Evolutionary conservation across 106 monocot species (phyloP).

Genomic region (Agapanthus africanus): DNA sequence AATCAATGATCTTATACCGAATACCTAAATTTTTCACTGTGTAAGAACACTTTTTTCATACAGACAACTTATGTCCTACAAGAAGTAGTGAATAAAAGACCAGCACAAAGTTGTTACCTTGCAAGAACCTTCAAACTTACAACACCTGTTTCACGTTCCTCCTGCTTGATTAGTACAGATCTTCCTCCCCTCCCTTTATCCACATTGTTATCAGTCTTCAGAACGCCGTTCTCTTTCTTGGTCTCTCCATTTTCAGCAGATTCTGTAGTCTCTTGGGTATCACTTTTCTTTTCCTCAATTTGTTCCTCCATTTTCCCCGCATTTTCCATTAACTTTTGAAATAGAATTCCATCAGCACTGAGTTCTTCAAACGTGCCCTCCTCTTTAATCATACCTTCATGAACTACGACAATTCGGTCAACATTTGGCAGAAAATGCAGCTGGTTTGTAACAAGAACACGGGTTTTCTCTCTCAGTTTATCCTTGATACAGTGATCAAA

Average conservation of each 20-base stretch:
- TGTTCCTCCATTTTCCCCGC: conserved; percentile 98
- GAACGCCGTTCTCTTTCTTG: conserved; percentile 13
- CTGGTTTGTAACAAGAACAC: conserved; percentile 99
- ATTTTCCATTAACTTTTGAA: conserved; percentile 99
- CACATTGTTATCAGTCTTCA: conserved; percentile 24
- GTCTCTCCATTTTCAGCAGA: conserved; percentile 35
- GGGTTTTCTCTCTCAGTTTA: conserved; percentile 77
- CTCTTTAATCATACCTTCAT: conserved; percentile 93
- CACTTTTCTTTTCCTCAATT: conserved; percentile 41
- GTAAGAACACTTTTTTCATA: neutral
- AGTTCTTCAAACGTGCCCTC: conserved; percentile 95
- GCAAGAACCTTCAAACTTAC: conserved; percentile 63
- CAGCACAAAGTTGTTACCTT: conserved; percentile 36
- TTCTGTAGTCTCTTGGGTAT: conserved; percentile 20
- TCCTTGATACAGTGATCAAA: conserved; percentile 97
- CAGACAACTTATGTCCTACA: neutral
- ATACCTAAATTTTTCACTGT: neutral
- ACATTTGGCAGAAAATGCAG: conserved; percentile 97
- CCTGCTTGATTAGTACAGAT: conserved; percentile 80
- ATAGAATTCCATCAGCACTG: conserved; percentile 52
- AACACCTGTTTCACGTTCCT: conserved; percentile 97
- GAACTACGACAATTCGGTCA: conserved; percentile 80
- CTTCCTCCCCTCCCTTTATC: conserved; percentile 54
- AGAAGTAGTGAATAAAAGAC: neutral
- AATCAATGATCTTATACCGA: neutral